Evolutionary conservation across 1,284 basidiomycete species (phyloP).

Genomic region (Gomphus bonarii): DNA sequence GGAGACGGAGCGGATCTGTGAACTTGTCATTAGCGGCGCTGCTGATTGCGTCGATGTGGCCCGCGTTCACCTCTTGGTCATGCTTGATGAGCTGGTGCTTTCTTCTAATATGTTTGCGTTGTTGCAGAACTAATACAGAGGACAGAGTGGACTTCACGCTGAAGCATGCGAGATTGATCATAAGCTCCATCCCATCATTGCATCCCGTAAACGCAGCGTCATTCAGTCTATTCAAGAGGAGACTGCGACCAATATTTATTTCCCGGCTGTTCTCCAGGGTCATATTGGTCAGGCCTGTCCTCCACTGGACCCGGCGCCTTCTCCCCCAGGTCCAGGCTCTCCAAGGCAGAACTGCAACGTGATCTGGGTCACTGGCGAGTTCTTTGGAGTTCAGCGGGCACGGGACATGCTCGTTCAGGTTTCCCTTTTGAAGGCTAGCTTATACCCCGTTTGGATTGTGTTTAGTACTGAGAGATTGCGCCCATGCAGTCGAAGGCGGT

Average conservation of each 20-base stretch:
- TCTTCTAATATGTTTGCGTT: not conserved
- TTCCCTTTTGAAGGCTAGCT: constrained; percentile 72
- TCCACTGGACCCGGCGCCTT: constrained; percentile 22
- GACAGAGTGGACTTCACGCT: constrained; percentile 77
- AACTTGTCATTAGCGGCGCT: constrained; percentile 79
- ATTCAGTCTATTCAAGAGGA: constrained; percentile 95
- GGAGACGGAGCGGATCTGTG: constrained; percentile 88
- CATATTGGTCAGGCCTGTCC: constrained; percentile 56
- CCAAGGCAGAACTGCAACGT: constrained; percentile 48
- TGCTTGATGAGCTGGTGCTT: constrained; percentile 89
- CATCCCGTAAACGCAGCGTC: constrained; percentile 80
- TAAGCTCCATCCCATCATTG: constrained; percentile 88
- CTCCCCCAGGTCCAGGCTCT: constrained; percentile 23
- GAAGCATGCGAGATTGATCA: constrained; percentile 92
- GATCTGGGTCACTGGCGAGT: constrained; percentile 97
- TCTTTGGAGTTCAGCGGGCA: constrained; percentile 91
- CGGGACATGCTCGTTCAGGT: constrained; percentile 91
- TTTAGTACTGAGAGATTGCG: not conserved
- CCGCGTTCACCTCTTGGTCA: constrained; percentile 81
- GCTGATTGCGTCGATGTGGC: constrained; percentile 89
- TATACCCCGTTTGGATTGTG: constrained; percentile 10
- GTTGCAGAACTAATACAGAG: not conserved
- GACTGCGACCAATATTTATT: constrained; percentile 94
- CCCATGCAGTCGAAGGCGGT: constrained; percentile 73
- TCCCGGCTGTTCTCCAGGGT: constrained; percentile 84